Evolutionary conservation across 805 yeast genomes (phyloP).

Genomic region (Pichia occidentalis): DNA sequence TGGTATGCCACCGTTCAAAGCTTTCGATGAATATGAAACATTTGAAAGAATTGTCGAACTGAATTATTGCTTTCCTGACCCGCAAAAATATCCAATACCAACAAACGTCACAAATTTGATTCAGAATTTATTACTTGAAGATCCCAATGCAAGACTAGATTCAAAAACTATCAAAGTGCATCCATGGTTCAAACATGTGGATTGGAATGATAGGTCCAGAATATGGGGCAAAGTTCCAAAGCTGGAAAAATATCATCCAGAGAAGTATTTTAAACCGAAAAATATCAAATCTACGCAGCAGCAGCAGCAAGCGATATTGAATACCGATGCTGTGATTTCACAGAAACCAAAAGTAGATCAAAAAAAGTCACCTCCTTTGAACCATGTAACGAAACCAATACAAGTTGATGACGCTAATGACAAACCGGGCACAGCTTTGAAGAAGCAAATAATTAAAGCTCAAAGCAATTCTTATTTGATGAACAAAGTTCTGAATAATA

Average conservation of each 20-base stretch:
- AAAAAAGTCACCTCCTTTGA: too few species aligned
- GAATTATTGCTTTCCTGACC: conserved; percentile 64
- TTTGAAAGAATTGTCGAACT: conserved; percentile 80
- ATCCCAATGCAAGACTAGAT: conserved; percentile 60
- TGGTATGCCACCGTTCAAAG: conserved; percentile 87
- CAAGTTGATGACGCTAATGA: conserved; percentile 7
- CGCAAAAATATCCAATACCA: conserved; percentile 53
- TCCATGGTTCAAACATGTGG: conserved; percentile 59
- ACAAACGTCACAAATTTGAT: conserved; percentile 59
- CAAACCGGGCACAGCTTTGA: conserved; percentile 14
- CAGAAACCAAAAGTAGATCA: conserved; percentile 28
- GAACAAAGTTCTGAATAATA: conserved; percentile 30
- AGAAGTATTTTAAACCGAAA: conserved; percentile 19
- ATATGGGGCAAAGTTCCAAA: conserved; percentile 76
- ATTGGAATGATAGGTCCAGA: conserved; percentile 58
- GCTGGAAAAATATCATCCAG: conserved; percentile 55
- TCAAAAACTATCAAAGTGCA: conserved; percentile 56
- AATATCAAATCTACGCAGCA: background rate
- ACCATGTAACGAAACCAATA: conserved; percentile 1
- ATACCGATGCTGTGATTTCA: too few species aligned
- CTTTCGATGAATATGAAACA: conserved; percentile 74
- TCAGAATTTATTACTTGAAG: conserved; percentile 55
- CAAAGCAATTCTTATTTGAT: conserved; percentile 28
- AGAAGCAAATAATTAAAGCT: conserved; percentile 28
- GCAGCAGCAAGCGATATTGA: background rate